phyloP scores from a whole-genome alignment of 352 stramenopile genomes.

The Globisporangium paddicum region DNA sequence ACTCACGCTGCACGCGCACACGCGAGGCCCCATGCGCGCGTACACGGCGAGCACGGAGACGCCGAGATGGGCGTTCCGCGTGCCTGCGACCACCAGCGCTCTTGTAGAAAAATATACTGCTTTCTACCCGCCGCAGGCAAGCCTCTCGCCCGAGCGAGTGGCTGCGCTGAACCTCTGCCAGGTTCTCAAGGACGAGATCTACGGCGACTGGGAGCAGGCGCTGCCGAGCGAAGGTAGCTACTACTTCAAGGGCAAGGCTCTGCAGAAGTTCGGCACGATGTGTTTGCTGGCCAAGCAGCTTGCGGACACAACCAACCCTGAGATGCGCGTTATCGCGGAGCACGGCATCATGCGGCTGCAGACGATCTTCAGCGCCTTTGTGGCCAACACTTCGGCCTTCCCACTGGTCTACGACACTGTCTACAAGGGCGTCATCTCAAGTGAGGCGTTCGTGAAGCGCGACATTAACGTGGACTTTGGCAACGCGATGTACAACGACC shows the following conservation, averaged over 20 bases:
- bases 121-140: constrained; percentile 43
- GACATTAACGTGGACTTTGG: constrained; percentile 75
- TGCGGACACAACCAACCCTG: constrained; percentile 46
- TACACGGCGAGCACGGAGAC: constrained; percentile 21
- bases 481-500: constrained; percentile 70
- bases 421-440: constrained; percentile 63
- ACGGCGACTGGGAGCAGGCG: constrained; percentile 49
- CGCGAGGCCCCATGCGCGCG: constrained; percentile 58
- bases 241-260: constrained; percentile 80
- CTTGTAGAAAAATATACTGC: constrained; percentile 36
- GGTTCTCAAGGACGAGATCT: constrained; percentile 55
- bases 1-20: constrained; percentile 68
- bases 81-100: constrained; percentile 31
- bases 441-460: constrained; percentile 43
- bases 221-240: constrained; percentile 67
- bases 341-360: constrained; percentile 44
- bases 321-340: constrained; percentile 39
- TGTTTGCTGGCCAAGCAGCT: constrained; percentile 64
- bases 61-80: constrained; percentile 45
- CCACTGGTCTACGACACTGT: constrained; percentile 65
- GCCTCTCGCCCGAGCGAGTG: constrained; percentile 29
- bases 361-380: constrained; percentile 38
- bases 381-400: constrained; percentile 35
- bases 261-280: constrained; percentile 79
- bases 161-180: constrained; percentile 30